Base-by-base conservation (phyloP, 1,139 yeast species). In the Pichia sp. region DNA sequence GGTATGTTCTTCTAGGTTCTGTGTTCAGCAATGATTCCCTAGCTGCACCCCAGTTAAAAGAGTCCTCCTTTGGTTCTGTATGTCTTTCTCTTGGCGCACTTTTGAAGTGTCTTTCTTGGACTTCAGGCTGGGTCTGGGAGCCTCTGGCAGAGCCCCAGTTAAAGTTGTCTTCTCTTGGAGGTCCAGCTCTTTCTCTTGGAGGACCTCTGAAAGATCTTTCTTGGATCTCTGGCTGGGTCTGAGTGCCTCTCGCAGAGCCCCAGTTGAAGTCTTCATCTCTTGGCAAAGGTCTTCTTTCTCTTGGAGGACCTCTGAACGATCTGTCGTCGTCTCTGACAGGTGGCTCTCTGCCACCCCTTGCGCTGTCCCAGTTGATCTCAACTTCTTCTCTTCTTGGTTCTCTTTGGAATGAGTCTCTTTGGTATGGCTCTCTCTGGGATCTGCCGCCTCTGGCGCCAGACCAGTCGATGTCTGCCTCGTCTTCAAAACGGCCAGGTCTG, bases 381-480 rank as follows among this genome's bases (percentile, higher is more conserved):
- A 55, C 60, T 30, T 56, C 68, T 60, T 59, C 51, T 58, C 60
- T 53, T 54, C 58, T 56, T 54, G 48, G 30, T 31, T 76, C 75
- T 60, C 49, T 73, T 68, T 38, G 17, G 41, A 38, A 38, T 14
- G 27, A 71, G 59, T 56, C 72, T 62, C 53, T 62, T 63, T 51
- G 47, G 12, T 49, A 14, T 54, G 27, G 71, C 59, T 56, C 72
- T 62, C 53, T 62, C 63, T 51, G 47, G 12, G 52, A 14, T 53
- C 70, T 63, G 66, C 71, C 64, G 40, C 57, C 57, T 51, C 55
- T 54, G 17, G 57, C 53, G 9, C 50, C 53, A 27, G 31, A 75
- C 89, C 89, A 85, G 65, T 84, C 87, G 64, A 75, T 69, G 34
- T 38, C 36, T 1, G 38, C 17, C 58, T 76, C 75, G 70, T 63